Percentiles rank a stretch among this genome's conserved stretches.
Evolutionary conservation across 176 grass and related monocot species (phyloP).

Genomic region (Echinochloa phyllopogon): DNA sequence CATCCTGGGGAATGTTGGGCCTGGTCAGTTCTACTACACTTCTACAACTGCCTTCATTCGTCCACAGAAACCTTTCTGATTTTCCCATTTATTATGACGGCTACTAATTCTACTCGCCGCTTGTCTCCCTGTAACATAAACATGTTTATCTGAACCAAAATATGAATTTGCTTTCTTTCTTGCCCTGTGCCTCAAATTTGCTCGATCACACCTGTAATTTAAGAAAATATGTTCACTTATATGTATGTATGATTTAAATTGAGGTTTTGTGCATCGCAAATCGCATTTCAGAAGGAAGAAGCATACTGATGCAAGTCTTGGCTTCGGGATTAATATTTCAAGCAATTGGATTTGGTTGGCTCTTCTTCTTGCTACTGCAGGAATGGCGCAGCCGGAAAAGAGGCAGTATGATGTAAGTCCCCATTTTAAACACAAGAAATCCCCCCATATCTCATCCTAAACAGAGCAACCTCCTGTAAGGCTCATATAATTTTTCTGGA

Average conservation of each 20-base stretch:
- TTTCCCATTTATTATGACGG: not conserved
- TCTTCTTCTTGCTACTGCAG: slow-evolving; percentile 26
- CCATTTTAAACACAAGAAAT: not conserved
- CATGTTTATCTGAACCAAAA: no score
- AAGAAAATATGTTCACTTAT: not conserved
- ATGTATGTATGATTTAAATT: not conserved
- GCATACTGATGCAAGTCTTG: not conserved
- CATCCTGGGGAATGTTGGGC: not conserved
- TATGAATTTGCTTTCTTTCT: not conserved
- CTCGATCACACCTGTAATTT: not conserved
- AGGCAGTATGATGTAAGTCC: not conserved
- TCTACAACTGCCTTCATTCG: not conserved
- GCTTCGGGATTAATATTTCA: not conserved
- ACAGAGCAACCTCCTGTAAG: not conserved
- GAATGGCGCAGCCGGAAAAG: slow-evolving; percentile 35
- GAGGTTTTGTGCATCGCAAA: not conserved
- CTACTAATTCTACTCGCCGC: no score
- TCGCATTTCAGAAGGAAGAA: not conserved
- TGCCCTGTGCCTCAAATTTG: not conserved
- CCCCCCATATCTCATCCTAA: not conserved
- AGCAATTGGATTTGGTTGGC: slow-evolving; percentile 22
- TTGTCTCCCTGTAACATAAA: no score
- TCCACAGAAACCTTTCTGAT: not conserved
- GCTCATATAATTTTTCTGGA: not conserved
- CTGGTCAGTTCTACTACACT: slow-evolving; percentile 2